Percentiles rank a stretch among this genome's conserved stretches.
phyloP scores from a whole-genome alignment of 768 basidiomycete species.

The Xerocomellus amylosporus region DNA sequence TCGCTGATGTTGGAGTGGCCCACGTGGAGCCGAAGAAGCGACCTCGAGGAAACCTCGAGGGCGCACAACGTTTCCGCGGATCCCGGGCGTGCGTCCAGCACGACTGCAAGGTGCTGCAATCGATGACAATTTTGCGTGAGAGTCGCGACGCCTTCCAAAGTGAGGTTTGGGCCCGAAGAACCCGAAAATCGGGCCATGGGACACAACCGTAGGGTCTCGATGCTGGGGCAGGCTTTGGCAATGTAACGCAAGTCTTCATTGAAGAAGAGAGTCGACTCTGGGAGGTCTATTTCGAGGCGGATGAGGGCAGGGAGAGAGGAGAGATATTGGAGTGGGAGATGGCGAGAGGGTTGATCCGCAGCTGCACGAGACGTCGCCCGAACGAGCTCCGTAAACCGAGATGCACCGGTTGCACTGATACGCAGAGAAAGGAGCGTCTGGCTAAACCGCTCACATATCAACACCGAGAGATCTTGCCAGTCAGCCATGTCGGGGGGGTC shows the following conservation, averaged over 20 bases:
- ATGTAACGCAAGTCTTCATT: slow-evolving; percentile 57
- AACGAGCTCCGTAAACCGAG: slow-evolving; percentile 79
- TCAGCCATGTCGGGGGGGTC: slow-evolving; percentile 73
- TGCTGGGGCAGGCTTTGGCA: slow-evolving; percentile 59
- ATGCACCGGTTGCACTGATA: slow-evolving; percentile 63
- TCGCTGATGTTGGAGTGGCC: slow-evolving; percentile 74
- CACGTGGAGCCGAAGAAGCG: slow-evolving; percentile 67
- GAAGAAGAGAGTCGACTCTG: slow-evolving; percentile 68
- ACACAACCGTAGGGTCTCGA: slow-evolving; percentile 68
- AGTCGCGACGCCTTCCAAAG: slow-evolving; percentile 58
- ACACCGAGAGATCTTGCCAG: slow-evolving; percentile 67
- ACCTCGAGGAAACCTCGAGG: slow-evolving; percentile 54
- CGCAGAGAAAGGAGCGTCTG: slow-evolving; percentile 57
- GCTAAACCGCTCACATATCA: slow-evolving; percentile 63
- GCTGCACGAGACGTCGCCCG: slow-evolving; percentile 66
- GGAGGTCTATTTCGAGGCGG: slow-evolving; percentile 75
- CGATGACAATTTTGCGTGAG: slow-evolving; percentile 57
- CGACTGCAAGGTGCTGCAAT: slow-evolving; percentile 63
- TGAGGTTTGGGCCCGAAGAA: slow-evolving; percentile 52
- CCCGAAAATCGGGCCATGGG: slow-evolving; percentile 64
- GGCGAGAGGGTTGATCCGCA: slow-evolving; percentile 52
- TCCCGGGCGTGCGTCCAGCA: slow-evolving; percentile 55
- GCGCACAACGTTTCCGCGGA: slow-evolving; percentile 45
- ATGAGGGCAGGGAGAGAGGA: slow-evolving; percentile 50
- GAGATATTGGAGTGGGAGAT: slow-evolving; percentile 61